Conservation (phyloP, 495 filamentous ascomycete genomes). For the Xylaria bambusicola region DNA sequence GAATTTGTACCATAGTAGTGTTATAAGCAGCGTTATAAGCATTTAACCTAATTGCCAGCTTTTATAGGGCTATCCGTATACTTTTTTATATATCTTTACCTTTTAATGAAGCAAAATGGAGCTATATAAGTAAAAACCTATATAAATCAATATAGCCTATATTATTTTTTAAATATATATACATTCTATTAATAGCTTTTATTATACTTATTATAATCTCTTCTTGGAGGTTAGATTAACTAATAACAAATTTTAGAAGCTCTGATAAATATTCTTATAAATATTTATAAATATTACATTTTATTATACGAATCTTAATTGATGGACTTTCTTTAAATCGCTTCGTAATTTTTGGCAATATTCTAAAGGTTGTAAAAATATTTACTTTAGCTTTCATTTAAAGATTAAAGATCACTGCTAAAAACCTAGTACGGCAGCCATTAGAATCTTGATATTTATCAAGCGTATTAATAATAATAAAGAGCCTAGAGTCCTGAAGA, state of each 20-base stretch:
- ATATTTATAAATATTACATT: constrained; percentile 40
- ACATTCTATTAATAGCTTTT: constrained; percentile 45
- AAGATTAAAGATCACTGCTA: constrained; percentile 32
- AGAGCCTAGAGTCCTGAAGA: constrained; percentile 27
- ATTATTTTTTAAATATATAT: constrained; percentile 5
- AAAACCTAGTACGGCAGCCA: constrained; percentile 15
- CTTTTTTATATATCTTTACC: constrained; percentile 35
- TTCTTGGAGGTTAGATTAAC: constrained; percentile 26
- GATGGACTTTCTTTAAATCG: constrained; percentile 7
- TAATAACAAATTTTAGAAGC: constrained; percentile 25
- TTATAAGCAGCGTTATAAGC: constrained; percentile 44
- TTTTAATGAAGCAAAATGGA: constrained; percentile 49
- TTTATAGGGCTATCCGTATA: constrained; percentile 37
- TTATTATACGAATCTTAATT: constrained; percentile 42
- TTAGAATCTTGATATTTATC: constrained; percentile 44
- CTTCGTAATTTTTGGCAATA: constrained; percentile 33
- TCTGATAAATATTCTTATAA: constrained; percentile 26
- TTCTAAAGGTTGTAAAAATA: constrained; percentile 45
- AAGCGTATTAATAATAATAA: constrained; percentile 50
- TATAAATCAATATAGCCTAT: not conserved
- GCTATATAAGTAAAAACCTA: constrained; percentile 56
- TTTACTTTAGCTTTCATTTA: constrained; percentile 25
- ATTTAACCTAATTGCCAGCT: constrained; percentile 29
- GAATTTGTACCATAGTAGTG: constrained; percentile 47
- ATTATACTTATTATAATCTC: constrained; percentile 36